Conservation (phyloP, 2,329 filamentous ascomycete species). For the Zymoseptoria pseudotritici region DNA sequence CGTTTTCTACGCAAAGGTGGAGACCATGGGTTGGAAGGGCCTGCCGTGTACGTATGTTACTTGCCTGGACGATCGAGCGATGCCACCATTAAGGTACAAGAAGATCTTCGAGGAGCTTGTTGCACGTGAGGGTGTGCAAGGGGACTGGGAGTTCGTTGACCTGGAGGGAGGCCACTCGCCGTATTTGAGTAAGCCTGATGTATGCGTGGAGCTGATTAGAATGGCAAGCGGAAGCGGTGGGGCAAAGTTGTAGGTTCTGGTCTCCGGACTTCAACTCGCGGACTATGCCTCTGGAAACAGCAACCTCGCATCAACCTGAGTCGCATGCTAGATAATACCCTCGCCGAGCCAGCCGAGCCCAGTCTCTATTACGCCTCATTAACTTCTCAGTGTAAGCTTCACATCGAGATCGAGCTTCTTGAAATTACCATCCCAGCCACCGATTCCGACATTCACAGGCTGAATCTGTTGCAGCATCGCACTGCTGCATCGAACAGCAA, state of each 20-base stretch:
- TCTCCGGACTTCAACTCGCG: background rate
- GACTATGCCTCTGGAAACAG: background rate
- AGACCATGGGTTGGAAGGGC: conserved; percentile 10
- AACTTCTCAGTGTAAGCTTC: background rate
- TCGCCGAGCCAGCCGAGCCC: too few relatives aligned
- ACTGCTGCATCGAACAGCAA: too few relatives aligned
- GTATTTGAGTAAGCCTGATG: conserved; percentile 11
- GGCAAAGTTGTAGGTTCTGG: background rate
- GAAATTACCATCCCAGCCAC: background rate
- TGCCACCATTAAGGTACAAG: conserved; percentile 1
- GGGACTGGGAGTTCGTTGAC: conserved; percentile 4
- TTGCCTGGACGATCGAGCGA: conserved; percentile 10
- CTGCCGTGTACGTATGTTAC: conserved; percentile 14
- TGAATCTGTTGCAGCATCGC: background rate
- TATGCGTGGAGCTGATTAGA: conserved; percentile 7
- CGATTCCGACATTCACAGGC: conserved; percentile 1
- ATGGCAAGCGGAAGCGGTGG: background rate
- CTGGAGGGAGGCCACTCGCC: conserved; percentile 14
- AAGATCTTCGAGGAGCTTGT: conserved; percentile 4
- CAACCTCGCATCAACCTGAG: too few relatives aligned
- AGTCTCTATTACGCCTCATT: background rate
- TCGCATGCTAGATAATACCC: too few relatives aligned
- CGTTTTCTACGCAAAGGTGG: conserved; percentile 2
- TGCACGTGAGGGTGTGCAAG: conserved; percentile 1
- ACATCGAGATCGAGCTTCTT: background rate